Evolutionary conservation across 2,329 filamentous ascomycete species (phyloP), one percentile per base, ranked within the genome.

Genomic region (Myriosclerotinia scirpicola): DNA sequence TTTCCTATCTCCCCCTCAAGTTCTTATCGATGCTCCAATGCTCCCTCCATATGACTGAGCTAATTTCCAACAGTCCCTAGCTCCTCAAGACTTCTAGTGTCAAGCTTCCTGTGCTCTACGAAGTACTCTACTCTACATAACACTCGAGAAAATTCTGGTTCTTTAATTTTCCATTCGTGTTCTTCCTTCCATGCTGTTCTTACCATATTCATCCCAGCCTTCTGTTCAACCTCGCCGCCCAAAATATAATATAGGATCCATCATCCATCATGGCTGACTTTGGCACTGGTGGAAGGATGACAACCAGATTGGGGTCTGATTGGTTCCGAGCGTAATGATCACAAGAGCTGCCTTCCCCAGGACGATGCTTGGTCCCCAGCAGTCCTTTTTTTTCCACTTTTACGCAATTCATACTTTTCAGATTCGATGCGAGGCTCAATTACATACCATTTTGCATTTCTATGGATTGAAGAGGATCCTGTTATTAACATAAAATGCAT

Each of bases 321-420:
- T 54, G 46, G 59, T 53, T 54, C 34, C 48, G 15, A 40, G 30
- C 5, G 15, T 34, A 5, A 54, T 62, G 34, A 40, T 63, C 60
- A 63, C 60, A 54, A 53, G 60, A 54, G 14, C 12, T 7, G 22
- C 22, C 22, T 34, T 26, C 58, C 58, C 44, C n/a, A 50, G 44
- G 58, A 50, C 50, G 46, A 52, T 61, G 58, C 44, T 61, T 61
- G 44, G 58, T 50, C 46, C 36, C 34, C 34, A n/a, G n/a, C 8
- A 14, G 8, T 40, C 22, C 17, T 5, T 54, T 54, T 54, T 9
- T 9, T 30, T 53, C 30, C 30, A 22, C 34, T 40, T 20, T 50
- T 38, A 61, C 58, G 46, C 46, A 61, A 61, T 26, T 26, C 3
- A 15, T 61, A 30, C n/a, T 26, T 30, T 52, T 22, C 44, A 20